Conservation (phyloP, 495 filamentous ascomycete genomes). For the Zalerion maritima region DNA sequence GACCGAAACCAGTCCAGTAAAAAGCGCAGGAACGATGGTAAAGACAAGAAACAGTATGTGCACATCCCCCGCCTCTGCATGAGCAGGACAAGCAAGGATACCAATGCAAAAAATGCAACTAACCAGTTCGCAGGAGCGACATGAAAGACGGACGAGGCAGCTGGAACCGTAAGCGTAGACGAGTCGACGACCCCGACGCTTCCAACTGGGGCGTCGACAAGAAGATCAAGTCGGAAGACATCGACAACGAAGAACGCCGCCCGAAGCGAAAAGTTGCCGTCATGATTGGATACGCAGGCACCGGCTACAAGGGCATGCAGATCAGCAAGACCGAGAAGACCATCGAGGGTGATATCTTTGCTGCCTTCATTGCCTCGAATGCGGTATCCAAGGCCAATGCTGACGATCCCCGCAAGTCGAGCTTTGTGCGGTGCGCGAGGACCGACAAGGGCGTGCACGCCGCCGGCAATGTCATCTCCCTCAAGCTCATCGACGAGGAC, state of each 20-base stretch:
- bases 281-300: conserved; percentile 85
- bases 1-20: too few species aligned
- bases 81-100: too few species aligned
- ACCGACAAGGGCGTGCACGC: conserved; percentile 98
- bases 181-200: too few species aligned
- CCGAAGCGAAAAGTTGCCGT: conserved; percentile 95
- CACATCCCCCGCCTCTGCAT: too few species aligned
- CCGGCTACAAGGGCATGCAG: conserved; percentile 96
- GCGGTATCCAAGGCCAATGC: conserved; percentile 95
- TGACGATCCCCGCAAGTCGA: conserved; percentile 90
- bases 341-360: conserved; percentile 93
- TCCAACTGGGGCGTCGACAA: too few species aligned
- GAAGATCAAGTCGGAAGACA: conserved; percentile 64
- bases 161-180: too few species aligned
- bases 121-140: too few species aligned
- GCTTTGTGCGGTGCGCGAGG: conserved; percentile 80
- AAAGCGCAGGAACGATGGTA: too few species aligned
- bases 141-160: too few species aligned
- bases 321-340: conserved; percentile 67
- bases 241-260: conserved; percentile 64
- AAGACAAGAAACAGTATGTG: too few species aligned
- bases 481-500: conserved; percentile 94
- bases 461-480: conserved; percentile 85
- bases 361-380: conserved; percentile 73
- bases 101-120: too few species aligned